Conservation (phyloP, 352 stramenopile species). For the Discostella stelligera region DNA sequence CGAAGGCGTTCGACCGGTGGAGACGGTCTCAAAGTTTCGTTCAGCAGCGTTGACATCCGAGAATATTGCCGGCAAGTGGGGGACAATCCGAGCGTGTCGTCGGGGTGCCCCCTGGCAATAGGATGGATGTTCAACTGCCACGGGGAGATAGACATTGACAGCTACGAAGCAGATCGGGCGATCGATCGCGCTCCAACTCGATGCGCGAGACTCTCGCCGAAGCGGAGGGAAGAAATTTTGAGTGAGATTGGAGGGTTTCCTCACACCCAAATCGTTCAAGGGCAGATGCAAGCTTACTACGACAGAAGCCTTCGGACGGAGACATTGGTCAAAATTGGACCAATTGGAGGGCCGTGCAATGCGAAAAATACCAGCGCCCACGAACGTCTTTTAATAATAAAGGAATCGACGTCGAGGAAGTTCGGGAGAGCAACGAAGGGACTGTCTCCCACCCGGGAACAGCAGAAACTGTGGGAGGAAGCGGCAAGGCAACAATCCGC, state of each 20-base stretch:
- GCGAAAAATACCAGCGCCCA: constrained; percentile 15
- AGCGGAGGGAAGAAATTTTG: constrained; percentile 29
- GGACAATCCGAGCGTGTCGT: constrained; percentile 66
- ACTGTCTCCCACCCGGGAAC: constrained; percentile 23
- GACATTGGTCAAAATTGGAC: constrained; percentile 34
- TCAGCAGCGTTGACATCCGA: constrained; percentile 52
- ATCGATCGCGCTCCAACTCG: constrained; percentile 1
- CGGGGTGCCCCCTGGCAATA: constrained; percentile 42
- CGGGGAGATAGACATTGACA: constrained; percentile 38
- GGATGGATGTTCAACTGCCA: constrained; percentile 45
- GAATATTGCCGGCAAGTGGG: constrained; percentile 62
- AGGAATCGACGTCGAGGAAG: constrained; percentile 38
- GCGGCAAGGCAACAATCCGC: neutral
- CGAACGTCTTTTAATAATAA: constrained; percentile 39
- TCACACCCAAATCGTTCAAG: constrained; percentile 27
- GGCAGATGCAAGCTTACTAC: constrained; percentile 24
- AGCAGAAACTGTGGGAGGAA: constrained; percentile 28
- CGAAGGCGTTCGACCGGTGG: neutral
- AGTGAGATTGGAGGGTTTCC: constrained; percentile 19
- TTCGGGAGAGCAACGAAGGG: constrained; percentile 25
- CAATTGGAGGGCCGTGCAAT: constrained; percentile 28
- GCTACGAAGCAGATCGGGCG: constrained; percentile 30
- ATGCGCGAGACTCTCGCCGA: constrained; percentile 20
- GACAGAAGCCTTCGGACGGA: constrained; percentile 19
- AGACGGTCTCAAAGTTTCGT: constrained; percentile 30